phyloP scores from a whole-genome alignment of 805 yeast species.

The Cyberlindnera xylosilytica region DNA sequence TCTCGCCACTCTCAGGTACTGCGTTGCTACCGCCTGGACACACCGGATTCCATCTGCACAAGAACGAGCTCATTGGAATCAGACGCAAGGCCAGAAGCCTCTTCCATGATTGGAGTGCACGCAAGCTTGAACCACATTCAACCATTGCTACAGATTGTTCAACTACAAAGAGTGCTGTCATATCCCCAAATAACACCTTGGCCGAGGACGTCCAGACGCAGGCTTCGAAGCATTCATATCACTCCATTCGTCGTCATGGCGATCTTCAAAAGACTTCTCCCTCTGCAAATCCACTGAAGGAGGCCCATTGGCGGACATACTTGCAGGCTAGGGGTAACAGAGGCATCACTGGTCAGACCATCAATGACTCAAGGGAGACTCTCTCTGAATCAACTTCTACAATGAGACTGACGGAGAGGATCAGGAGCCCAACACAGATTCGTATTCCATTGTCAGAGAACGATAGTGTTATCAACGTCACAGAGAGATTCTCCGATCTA shows the following conservation, averaged over 20 bases:
- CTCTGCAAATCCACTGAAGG: background rate
- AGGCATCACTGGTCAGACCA: no score
- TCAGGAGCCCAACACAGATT: background rate
- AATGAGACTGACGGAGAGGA: background rate
- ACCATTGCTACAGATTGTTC: background rate
- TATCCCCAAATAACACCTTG: conserved; percentile 3
- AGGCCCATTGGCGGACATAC: background rate
- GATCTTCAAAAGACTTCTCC: background rate
- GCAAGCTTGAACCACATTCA: background rate
- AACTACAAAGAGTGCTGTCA: background rate
- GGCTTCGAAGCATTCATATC: background rate
- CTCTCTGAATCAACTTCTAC: no score
- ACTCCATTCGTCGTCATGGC: background rate
- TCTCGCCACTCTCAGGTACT: background rate
- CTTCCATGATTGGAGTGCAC: conserved; percentile 4
- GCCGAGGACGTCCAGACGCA: background rate
- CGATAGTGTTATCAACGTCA: background rate
- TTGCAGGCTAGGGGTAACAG: background rate
- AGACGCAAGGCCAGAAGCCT: conserved; percentile 5
- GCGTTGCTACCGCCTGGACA: background rate
- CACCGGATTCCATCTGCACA: background rate
- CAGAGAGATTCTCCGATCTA: background rate
- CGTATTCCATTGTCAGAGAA: background rate
- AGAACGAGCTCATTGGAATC: conserved; percentile 9
- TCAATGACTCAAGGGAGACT: no score